Evolutionary conservation across 1,284 basidiomycete genomes (phyloP), one percentile per base, ranked within the genome.

Genomic region (Leccinum laetum): DNA sequence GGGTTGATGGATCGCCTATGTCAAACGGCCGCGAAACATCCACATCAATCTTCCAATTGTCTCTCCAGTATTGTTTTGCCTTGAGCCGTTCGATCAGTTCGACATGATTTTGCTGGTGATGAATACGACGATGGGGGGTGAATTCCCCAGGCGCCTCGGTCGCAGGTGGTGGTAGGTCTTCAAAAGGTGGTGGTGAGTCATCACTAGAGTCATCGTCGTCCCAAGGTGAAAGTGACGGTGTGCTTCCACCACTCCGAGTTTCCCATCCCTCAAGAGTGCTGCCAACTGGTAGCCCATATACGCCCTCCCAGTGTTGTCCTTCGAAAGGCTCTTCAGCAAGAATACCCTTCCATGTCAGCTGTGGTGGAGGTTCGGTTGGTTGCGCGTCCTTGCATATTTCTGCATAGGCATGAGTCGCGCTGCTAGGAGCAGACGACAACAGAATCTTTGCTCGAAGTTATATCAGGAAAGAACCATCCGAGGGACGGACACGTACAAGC

Each of bases 241-340:
- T 79, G 66, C 83, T 84, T 58, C 83, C 82, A 61, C 79, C 75
- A 56, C 53, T 56, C 24, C 53, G 53, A n/a, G 70, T 71, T 58
- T 81, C 81, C 78, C 82, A 82, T 37, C 76, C 72, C 61, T 81
- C 80, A 4, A 79, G 74, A 0, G 78, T 80, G 64, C 79, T 80
- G 39, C 82, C 81, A 16, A 75, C 69, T 39, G 79, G 80, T 32
- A 26, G 68, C 21, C 80, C 83, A 66, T 80, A 85, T 21, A 83
- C 83, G 2, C 90, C 89, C 72, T 91, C 82, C 90, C 91, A 92
- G 69, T 92, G 91, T 65, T 92, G 86, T 7, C 90, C 90, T 75
- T 91, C 87, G 68, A 91, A 90, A 2, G 91, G 90, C 62, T 93
- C 91, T 70, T 91, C 91, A 1, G 83, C 83, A 14, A 93, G 80